A percentile compares a stretch with the other conserved stretches of the same genome.
Conservation (phyloP, 305 asterid species). For the Fraxinus sp. region DNA sequence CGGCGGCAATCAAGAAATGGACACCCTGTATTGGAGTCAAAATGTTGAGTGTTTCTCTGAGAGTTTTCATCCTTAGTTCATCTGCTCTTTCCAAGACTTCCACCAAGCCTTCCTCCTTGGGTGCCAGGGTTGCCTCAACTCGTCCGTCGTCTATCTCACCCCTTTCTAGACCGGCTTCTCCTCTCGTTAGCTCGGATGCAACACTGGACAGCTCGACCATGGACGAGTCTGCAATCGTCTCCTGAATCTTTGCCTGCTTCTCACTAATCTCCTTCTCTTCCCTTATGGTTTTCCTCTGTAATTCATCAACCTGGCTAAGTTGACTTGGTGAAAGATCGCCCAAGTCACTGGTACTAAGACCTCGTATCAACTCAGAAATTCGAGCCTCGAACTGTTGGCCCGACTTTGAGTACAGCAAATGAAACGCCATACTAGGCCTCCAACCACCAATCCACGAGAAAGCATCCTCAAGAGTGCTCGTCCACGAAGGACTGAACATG, state of each 20-base stretch:
- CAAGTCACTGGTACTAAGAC: slow-evolving; percentile 26
- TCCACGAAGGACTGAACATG: slow-evolving; percentile 47
- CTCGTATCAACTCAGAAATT: slow-evolving; percentile 34
- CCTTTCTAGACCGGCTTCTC: background rate
- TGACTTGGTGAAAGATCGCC: slow-evolving; percentile 31
- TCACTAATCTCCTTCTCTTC: slow-evolving; percentile 46
- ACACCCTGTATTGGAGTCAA: slow-evolving; percentile 40
- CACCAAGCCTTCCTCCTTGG: slow-evolving; percentile 35
- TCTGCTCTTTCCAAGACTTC: slow-evolving; percentile 39
- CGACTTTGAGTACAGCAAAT: slow-evolving; percentile 48
- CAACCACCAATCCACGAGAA: slow-evolving; percentile 57
- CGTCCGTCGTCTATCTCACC: slow-evolving; percentile 9
- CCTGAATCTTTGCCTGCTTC: slow-evolving; percentile 44
- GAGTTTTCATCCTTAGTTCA: slow-evolving; percentile 47
- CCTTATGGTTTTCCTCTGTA: slow-evolving; percentile 38
- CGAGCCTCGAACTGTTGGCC: slow-evolving; percentile 43
- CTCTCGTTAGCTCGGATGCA: slow-evolving; percentile 35
- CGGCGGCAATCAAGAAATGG: slow-evolving; percentile 60
- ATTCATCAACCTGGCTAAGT: slow-evolving; percentile 27
- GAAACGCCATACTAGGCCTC: slow-evolving; percentile 57
- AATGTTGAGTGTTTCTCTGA: slow-evolving; percentile 22
- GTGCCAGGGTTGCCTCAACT: slow-evolving; percentile 20
- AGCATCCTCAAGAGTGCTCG: slow-evolving; percentile 47
- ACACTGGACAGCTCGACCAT: slow-evolving; percentile 43
- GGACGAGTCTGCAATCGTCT: slow-evolving; percentile 33